A percentile compares a stretch with the other conserved stretches of the same genome.
Evolutionary conservation across 75 land plant species (phyloP).

Genomic region (Cunninghamia lanceolata): DNA sequence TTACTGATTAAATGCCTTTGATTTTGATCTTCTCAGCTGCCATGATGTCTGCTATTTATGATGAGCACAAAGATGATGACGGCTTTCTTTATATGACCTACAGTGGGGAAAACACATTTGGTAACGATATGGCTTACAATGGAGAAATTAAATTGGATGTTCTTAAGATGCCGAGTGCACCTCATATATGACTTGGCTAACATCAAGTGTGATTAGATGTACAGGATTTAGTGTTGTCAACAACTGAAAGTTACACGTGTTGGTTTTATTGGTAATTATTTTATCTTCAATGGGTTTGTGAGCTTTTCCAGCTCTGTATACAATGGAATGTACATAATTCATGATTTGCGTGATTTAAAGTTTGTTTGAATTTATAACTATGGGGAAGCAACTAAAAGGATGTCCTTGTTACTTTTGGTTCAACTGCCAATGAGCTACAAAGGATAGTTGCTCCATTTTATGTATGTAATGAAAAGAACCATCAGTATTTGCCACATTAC

Average conservation of each 20-base stretch:
- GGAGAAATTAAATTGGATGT: background rate
- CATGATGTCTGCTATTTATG: slow-evolving; percentile 60
- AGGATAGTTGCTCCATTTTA: background rate
- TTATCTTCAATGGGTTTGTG: background rate
- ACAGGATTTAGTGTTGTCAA: background rate
- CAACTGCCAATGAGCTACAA: background rate
- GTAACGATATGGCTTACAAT: slow-evolving; percentile 4
- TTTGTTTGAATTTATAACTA: background rate
- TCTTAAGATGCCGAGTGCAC: background rate
- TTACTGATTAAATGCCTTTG: background rate
- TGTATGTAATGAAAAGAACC: background rate
- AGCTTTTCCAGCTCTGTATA: background rate
- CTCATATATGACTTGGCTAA: background rate
- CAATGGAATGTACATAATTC: background rate
- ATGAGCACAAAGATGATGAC: slow-evolving; percentile 61
- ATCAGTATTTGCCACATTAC: background rate
- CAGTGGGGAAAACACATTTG: slow-evolving; percentile 69
- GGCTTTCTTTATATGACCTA: slow-evolving; percentile 64
- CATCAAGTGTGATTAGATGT: background rate
- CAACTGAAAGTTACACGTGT: background rate
- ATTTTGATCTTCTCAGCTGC: slow-evolving; percentile 35
- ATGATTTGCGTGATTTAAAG: background rate
- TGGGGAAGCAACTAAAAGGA: background rate
- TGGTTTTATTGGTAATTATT: background rate
- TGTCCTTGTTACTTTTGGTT: no score